These are phyloP conservation scores for Miscanthus lutarioriparius DNA, from an alignment of 176 grass and related monocot species.

Conservation along the genomic window DNA sequence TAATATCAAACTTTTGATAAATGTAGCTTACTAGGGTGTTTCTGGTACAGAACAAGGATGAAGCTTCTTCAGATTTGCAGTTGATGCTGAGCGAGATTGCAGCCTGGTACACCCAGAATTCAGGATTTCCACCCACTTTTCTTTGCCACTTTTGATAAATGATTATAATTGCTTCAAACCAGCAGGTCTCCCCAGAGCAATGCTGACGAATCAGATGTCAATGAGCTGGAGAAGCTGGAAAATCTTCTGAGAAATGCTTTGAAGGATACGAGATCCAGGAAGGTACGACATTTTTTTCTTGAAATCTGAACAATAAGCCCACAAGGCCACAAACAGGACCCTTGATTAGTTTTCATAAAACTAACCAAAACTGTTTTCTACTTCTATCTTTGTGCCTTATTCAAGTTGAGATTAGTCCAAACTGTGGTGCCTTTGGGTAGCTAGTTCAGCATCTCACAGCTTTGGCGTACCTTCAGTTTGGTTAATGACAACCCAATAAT, in stretches of 20 bases:
- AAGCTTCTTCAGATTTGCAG: slow-evolving; percentile 1
- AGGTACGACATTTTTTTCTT: neutral
- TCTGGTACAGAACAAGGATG: slow-evolving; percentile 2
- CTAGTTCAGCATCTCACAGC: neutral
- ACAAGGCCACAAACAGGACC: neutral
- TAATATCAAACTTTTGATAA: neutral
- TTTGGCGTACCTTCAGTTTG: neutral
- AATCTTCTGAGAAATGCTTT: slow-evolving; percentile 16
- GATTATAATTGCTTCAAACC: neutral
- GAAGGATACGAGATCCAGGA: neutral
- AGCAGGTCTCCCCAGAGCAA: neutral
- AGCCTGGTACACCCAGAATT: neutral
- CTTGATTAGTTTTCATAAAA: neutral
- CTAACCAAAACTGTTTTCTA: neutral
- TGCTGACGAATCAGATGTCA: neutral
- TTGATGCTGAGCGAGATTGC: neutral
- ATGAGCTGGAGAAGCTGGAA: neutral
- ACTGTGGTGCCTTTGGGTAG: neutral
- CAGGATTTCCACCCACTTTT: neutral
- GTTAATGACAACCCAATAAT: neutral
- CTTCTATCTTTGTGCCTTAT: neutral
- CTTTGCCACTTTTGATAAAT: neutral
- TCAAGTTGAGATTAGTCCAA: neutral
- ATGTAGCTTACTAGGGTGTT: neutral
- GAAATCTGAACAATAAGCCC: neutral